Evolutionary conservation across 2,329 filamentous ascomycete genomes (phyloP).

Genomic region (Arthrobotrys sinensis): DNA sequence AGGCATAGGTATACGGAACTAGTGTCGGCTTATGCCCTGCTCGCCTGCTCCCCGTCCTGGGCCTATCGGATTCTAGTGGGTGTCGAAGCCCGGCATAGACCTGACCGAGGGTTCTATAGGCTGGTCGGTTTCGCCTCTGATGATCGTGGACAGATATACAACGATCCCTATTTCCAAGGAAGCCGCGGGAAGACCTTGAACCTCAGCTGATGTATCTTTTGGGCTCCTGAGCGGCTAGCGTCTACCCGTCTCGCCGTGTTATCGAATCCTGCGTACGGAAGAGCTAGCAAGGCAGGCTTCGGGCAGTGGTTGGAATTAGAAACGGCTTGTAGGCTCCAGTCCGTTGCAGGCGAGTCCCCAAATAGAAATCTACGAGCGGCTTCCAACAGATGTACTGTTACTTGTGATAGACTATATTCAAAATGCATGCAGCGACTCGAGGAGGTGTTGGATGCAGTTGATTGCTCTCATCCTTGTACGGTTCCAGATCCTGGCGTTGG

Average conservation of each 20-base stretch:
- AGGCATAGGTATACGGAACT: constrained; percentile 54
- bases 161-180: constrained; percentile 37
- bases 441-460: constrained; percentile 48
- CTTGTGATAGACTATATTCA: constrained; percentile 28
- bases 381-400: constrained; percentile 34
- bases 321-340: constrained; percentile 52
- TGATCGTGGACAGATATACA: constrained; percentile 60
- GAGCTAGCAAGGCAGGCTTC: constrained; percentile 32
- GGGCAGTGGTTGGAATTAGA: constrained; percentile 34
- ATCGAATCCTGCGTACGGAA: constrained; percentile 30
- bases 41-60: constrained; percentile 42
- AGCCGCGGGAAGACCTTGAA: constrained; percentile 37
- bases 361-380: constrained; percentile 51
- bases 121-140: constrained; percentile 54
- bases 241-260: constrained; percentile 45
- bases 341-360: constrained; percentile 43
- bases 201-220: constrained; percentile 49
- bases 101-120: constrained; percentile 25
- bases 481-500: constrained; percentile 44
- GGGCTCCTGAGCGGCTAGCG: constrained; percentile 40
- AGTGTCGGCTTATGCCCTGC: constrained; percentile 45
- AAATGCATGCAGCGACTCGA: constrained; percentile 21
- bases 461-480: constrained; percentile 46
- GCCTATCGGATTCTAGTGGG: constrained; percentile 45
- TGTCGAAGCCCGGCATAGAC: constrained; percentile 49